These are phyloP conservation scores for Isoetes taiwanensis DNA, from an alignment of 75 land plant genomes.

Conservation along the genomic window DNA sequence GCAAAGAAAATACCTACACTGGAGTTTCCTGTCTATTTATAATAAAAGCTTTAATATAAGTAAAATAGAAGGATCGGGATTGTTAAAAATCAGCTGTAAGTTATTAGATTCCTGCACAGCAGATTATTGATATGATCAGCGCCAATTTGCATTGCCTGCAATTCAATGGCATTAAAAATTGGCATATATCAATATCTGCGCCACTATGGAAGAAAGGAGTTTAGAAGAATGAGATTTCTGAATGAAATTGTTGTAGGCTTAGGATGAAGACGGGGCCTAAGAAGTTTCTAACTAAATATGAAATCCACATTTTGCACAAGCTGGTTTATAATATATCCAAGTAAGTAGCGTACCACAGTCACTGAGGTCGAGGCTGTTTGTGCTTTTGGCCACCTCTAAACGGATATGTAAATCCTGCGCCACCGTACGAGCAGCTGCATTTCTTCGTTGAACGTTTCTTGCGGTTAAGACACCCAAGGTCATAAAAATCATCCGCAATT, in stretches of 20 bases:
- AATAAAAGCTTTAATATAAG: not conserved
- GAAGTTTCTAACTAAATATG: no score
- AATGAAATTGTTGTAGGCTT: no score
- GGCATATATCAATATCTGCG: no score
- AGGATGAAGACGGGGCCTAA: no score
- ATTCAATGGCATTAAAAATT: no score
- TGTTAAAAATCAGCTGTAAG: not conserved
- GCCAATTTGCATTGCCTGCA: no score
- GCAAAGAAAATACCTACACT: not conserved
- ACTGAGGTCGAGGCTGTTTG: constrained; percentile 27
- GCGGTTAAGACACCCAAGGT: constrained; percentile 3
- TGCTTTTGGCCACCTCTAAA: constrained; percentile 17
- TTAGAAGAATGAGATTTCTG: no score
- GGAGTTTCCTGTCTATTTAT: not conserved
- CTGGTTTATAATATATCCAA: no score
- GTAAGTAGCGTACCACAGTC: constrained; percentile 17
- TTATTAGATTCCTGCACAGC: not conserved
- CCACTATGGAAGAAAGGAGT: no score
- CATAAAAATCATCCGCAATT: not conserved
- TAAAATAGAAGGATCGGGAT: not conserved
- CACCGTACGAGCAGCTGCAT: not conserved
- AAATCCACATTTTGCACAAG: no score
- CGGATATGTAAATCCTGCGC: constrained; percentile 15
- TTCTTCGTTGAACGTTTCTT: not conserved
- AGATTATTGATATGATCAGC: not conserved